Evolutionary conservation across 305 asterid species (phyloP), one percentile per base, ranked within the genome.

Genomic region (Solanum chacoense): DNA sequence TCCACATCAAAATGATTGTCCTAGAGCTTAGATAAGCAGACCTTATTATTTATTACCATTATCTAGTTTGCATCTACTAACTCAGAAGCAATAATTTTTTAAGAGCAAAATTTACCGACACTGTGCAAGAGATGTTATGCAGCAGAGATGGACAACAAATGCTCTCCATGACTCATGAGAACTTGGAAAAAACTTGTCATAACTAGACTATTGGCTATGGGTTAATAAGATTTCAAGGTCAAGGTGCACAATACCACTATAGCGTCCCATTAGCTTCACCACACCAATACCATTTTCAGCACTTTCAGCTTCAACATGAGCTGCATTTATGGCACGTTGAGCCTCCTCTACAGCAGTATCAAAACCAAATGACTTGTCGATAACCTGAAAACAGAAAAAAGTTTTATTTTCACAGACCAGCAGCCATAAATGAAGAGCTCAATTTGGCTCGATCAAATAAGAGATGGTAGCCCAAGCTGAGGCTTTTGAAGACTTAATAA

Each of bases 331-430:
- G 84, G 94, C 94, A 63, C 92, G 94, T 88, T 93, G 94, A 88
- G 94, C 94, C 90, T 93, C 94, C 87, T 93, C 94, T 40, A 92
- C 94, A 84, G 94, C 92, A 88, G 94, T 91, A 90, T 93, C 94
- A 88, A 92, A 93, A 76, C 94, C 94, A 90, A 93, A 93, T 75
- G 94, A 92, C 89, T 67, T 92, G 90, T 93, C 94, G 84, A 92
- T 92, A 50, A 92, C 93, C 94, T 93, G 89, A 89, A 73, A 84
- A 87, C 73, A 89, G 72, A 50, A 13, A 87, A 55, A 84, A 55
- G 75, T 55, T 32, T 2, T 32, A 84, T 22, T 55, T 55, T 22
- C 7, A 80, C 36, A 80, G 36, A 40, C 1, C 12, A 38, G 85
- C 36, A 40, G 84, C n/a, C 6, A 6, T 1, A 36, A 32, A 84